Conservation (phyloP, 352 stramenopile genomes). For the Globisporangium nodosum region DNA sequence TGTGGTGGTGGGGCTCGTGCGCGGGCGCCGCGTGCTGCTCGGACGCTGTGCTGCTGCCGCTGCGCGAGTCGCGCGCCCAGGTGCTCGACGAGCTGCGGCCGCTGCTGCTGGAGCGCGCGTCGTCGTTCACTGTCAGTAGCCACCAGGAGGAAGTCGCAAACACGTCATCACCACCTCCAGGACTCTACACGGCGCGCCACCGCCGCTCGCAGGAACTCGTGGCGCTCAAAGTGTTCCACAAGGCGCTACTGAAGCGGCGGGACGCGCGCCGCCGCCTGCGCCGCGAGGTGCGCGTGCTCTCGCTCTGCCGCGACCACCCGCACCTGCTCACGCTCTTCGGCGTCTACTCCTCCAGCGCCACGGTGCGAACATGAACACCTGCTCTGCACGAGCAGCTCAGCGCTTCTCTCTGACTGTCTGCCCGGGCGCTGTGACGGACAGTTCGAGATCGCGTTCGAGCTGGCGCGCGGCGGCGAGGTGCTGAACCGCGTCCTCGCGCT, state of each 20-base stretch:
- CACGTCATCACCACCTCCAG: slow-evolving; percentile 13
- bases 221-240: slow-evolving; percentile 65
- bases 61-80: not conserved
- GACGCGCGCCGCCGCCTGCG: slow-evolving; percentile 49
- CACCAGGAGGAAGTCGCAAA: not conserved
- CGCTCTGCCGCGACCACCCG: slow-evolving; percentile 35
- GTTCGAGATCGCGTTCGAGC: slow-evolving; percentile 74
- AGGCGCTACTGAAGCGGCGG: slow-evolving; percentile 34
- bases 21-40: too few species aligned
- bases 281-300: slow-evolving; percentile 60
- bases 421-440: not conserved
- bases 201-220: slow-evolving; percentile 58
- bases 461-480: slow-evolving; percentile 60
- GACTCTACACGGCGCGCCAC: slow-evolving; percentile 60
- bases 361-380: slow-evolving; percentile 8
- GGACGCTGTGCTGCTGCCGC: not conserved
- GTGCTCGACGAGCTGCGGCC: not conserved
- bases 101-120: not conserved
- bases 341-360: slow-evolving; percentile 36
- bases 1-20: not conserved
- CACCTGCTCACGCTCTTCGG: slow-evolving; percentile 68
- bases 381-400: too few species aligned
- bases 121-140: not conserved
- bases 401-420: not conserved
- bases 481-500: slow-evolving; percentile 28